Evolutionary conservation across 139 green algal genomes (phyloP).

Genomic region (Pedinophyceae sp.): DNA sequence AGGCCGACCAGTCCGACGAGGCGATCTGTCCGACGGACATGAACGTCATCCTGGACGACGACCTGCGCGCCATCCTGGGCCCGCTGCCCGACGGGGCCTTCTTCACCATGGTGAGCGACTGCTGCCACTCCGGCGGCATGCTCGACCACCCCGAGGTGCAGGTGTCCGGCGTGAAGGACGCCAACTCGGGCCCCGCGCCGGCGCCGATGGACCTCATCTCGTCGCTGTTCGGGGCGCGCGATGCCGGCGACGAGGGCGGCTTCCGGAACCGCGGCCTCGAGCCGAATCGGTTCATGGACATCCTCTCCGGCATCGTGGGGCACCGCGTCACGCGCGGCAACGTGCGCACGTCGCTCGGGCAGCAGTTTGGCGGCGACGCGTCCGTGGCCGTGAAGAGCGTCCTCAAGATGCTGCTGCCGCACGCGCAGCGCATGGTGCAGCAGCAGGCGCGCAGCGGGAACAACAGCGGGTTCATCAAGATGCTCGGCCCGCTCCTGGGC

Average conservation of each 20-base stretch:
- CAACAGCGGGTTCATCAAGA: neutral
- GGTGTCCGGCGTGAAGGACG: conserved; percentile 29
- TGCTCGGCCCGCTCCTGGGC: neutral
- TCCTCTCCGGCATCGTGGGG: conserved; percentile 9
- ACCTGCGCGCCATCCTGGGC: conserved; percentile 20
- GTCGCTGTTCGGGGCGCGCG: too few species aligned
- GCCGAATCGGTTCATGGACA: conserved; percentile 12
- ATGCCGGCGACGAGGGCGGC: neutral
- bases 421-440: too few species aligned
- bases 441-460: too few species aligned
- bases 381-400: neutral
- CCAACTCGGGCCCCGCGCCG: too few species aligned
- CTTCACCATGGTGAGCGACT: conserved; percentile 55
- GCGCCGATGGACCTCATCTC: neutral
- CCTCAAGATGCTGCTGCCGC: neutral
- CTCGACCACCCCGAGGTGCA: conserved; percentile 35
- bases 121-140: conserved; percentile 46
- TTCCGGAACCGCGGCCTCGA: neutral
- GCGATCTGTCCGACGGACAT: conserved; percentile 29
- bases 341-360: conserved; percentile 9
- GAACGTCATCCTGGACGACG: conserved; percentile 12
- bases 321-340: conserved; percentile 6
- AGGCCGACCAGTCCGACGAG: conserved; percentile 38
- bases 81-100: conserved; percentile 14
- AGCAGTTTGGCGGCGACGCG: conserved; percentile 12